A percentile compares a stretch with the other conserved stretches of the same genome.
Conservation (phyloP, 805 yeast species). For the Alloascoidea africana region DNA sequence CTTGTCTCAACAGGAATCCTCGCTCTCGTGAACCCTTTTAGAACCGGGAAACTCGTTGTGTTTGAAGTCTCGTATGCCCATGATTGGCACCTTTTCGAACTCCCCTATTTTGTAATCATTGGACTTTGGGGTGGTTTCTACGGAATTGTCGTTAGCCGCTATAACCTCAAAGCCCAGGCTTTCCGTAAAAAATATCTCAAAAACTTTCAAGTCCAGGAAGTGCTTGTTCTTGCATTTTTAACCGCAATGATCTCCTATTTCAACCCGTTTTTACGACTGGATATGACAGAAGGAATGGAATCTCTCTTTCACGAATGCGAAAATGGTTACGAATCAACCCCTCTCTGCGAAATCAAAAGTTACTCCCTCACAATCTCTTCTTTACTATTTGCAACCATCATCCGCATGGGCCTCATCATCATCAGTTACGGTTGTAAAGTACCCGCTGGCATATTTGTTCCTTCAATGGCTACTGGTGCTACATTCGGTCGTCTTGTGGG, state of each 20-base stretch:
- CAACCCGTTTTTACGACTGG: conserved; percentile 65
- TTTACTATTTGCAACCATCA: conserved; percentile 51
- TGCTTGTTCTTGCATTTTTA: conserved; percentile 43
- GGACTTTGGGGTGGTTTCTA: conserved; percentile 90
- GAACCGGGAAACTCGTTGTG: conserved; percentile 88
- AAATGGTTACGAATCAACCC: conserved; percentile 25
- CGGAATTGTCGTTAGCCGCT: conserved; percentile 63
- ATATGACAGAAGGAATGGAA: conserved; percentile 95
- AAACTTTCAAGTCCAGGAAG: conserved; percentile 53
- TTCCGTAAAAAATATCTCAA: conserved; percentile 60
- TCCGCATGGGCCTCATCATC: conserved; percentile 59
- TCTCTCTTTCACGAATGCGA: conserved; percentile 74
- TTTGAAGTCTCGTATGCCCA: conserved; percentile 84
- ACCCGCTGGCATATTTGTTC: conserved; percentile 98
- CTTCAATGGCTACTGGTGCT: conserved; percentile 95
- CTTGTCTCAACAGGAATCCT: conserved; percentile 73
- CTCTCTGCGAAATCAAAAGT: conserved; percentile 14
- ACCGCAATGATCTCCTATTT: conserved; percentile 73
- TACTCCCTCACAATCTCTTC: conserved; percentile 26
- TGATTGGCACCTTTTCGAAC: conserved; percentile 76
- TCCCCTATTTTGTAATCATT: conserved; percentile 55
- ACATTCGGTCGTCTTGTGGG: conserved; percentile 86
- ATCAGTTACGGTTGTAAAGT: conserved; percentile 86
- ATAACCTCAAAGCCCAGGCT: conserved; percentile 61
- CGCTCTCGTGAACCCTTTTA: conserved; percentile 74